Evolutionary conservation across 2,329 filamentous ascomycete genomes (phyloP), one percentile per base, ranked within the genome.

Genomic region (Albifimbria verrucaria): DNA sequence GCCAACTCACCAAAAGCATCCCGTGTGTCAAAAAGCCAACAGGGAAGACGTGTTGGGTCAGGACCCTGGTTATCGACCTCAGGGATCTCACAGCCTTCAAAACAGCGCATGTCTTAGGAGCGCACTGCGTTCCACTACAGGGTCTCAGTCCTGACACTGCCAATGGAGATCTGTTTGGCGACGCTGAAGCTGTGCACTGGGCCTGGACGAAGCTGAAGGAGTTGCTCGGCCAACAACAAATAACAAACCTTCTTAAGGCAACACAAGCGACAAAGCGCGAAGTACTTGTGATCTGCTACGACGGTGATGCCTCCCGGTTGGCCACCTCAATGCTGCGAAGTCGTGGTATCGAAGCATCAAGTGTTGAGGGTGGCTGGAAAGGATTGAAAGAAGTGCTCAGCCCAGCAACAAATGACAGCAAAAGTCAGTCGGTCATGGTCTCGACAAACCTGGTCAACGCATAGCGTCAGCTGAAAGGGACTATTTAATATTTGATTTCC

Each of bases 261-360:
- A 20, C 18, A 20, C 22, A 44, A 21, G 15, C 42, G 15, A 20
- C 18, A 9, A n/a, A 20, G 12, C 32, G 68, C 51, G 69, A 69
- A 6, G 61, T 79, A 12, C 59, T 83, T 11, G 58, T 82, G 10
- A 61, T 80, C 10, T 83, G 80, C 60, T 82, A 82, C 49, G 69
- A 80, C 46, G 81, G 81, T 3, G 78, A 84, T 53, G 78, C 74
- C 25, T 72, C 80, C 4, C 71, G 81, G 1, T 72, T 83, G 5
- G 80, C 79, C 3, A 77, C 77, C 2, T 81, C 78, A 50, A 72
- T 83, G 3, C 61, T 83, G 47, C 69, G 79, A 5, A 78, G 77
- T 0, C 79, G 77, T 56, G 78, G 75, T 0, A 66, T 74, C 22
- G 69, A 72, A 52, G 76, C 77, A 1, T 72, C 75, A 42, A 79